phyloP scores from a whole-genome alignment of 768 basidiomycete species.

The Mycena galopus region DNA sequence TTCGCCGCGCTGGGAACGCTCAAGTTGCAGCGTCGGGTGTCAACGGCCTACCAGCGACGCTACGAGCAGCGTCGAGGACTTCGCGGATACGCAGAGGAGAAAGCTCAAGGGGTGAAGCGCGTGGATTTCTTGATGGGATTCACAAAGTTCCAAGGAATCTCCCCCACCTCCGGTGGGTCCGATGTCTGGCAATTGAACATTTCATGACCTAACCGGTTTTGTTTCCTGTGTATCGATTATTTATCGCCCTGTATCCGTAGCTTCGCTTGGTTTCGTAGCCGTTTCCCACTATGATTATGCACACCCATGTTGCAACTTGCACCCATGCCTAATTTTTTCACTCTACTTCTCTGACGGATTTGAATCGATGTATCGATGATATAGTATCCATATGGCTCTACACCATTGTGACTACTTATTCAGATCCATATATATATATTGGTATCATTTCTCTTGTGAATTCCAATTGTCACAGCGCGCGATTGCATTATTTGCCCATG shows the following conservation, averaged over 20 bases:
- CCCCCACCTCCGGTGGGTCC: background rate
- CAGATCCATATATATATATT: too few species aligned
- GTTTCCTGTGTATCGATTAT: too few species aligned
- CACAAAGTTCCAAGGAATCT: constrained; percentile 16
- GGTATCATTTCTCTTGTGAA: too few species aligned
- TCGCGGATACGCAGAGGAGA: constrained; percentile 16
- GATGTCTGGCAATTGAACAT: constrained; percentile 21
- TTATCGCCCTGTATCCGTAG: background rate
- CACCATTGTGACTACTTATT: too few species aligned
- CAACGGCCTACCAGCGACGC: constrained; percentile 2
- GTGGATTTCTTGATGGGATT: constrained; percentile 28
- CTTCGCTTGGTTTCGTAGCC: too few species aligned
- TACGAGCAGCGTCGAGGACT: constrained; percentile 14
- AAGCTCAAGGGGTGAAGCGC: constrained; percentile 1
- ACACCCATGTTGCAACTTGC: background rate
- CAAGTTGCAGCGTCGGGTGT: background rate
- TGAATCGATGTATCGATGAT: background rate
- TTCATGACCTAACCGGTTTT: constrained; percentile 3
- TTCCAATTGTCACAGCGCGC: too few species aligned
- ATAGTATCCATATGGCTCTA: background rate
- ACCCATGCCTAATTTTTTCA: background rate
- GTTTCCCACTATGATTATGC: background rate
- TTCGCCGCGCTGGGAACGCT: constrained; percentile 18
- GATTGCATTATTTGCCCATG: too few species aligned
- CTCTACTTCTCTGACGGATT: background rate